phyloP scores from a whole-genome alignment of 768 basidiomycete genomes.

The Sporobolomyces roseus region DNA sequence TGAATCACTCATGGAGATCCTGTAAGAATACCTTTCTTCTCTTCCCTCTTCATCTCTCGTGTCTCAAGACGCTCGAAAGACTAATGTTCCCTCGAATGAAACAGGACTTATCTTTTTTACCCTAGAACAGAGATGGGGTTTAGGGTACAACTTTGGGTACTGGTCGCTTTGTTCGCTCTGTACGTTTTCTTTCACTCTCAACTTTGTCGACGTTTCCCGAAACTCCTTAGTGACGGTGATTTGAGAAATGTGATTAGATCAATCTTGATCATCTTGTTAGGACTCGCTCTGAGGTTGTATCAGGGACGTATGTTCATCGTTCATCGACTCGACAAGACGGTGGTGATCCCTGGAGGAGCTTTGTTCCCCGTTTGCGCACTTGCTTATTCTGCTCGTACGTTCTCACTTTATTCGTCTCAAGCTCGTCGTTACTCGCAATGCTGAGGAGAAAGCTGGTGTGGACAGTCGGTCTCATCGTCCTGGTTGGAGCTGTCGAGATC shows the following conservation, averaged over 20 bases:
- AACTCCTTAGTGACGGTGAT: neutral
- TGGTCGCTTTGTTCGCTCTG: constrained; percentile 13
- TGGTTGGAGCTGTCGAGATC: constrained; percentile 13
- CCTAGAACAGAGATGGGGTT: neutral
- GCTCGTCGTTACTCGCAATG: too few species aligned
- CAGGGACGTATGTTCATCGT: constrained; percentile 20
- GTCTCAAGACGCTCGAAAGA: too few species aligned
- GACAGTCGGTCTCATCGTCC: constrained; percentile 11
- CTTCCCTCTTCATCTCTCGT: too few species aligned
- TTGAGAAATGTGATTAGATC: constrained; percentile 2
- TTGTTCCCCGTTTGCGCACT: constrained; percentile 17
- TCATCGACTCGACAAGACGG: constrained; percentile 11
- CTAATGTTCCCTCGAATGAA: neutral
- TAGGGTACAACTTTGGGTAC: neutral
- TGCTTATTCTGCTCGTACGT: constrained; percentile 8
- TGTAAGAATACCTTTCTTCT: too few species aligned
- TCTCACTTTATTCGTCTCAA: neutral
- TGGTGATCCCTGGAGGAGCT: constrained; percentile 19
- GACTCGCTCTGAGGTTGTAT: neutral
- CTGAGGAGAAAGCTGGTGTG: too few species aligned
- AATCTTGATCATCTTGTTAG: constrained; percentile 4
- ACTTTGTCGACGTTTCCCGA: too few species aligned
- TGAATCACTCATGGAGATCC: neutral
- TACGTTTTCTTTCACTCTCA: neutral
- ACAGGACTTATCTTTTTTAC: constrained; percentile 3